phyloP scores from a whole-genome alignment of 495 filamentous ascomycete species.

The Halenospora varia region DNA sequence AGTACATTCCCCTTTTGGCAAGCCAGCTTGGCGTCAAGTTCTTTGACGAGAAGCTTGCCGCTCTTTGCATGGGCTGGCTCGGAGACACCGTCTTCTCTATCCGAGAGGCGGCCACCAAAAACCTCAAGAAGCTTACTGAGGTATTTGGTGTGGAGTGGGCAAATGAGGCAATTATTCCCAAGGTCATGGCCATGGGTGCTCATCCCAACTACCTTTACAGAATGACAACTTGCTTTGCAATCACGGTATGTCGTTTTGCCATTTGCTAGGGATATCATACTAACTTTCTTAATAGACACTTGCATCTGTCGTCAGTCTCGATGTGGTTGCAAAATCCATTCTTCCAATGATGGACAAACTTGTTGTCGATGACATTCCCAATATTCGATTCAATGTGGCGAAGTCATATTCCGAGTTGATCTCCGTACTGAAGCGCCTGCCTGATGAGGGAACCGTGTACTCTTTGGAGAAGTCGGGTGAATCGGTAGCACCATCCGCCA shows the following conservation, averaged over 20 bases:
- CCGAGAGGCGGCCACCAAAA: conserved; percentile 92
- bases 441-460: conserved; percentile 80
- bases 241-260: conserved; percentile 67
- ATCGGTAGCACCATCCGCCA: conserved; percentile 56
- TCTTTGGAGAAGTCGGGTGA: conserved; percentile 74
- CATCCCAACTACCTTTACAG: conserved; percentile 98
- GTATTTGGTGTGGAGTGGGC: conserved; percentile 98
- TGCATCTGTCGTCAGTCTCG: conserved; percentile 83
- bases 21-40: conserved; percentile 95
- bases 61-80: conserved; percentile 98
- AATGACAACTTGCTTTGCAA: conserved; percentile 98
- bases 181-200: conserved; percentile 95
- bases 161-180: conserved; percentile 94
- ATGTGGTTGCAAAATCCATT: conserved; percentile 87
- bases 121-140: conserved; percentile 95
- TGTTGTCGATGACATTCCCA: conserved; percentile 89
- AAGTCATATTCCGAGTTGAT: conserved; percentile 93
- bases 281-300: conserved; percentile 79
- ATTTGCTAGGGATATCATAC: background rate
- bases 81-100: conserved; percentile 99
- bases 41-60: conserved; percentile 95
- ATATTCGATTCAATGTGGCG: conserved; percentile 98
- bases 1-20: conserved; percentile 96
- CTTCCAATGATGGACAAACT: conserved; percentile 94
- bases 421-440: conserved; percentile 82